Base-by-base conservation (phyloP, 768 basidiomycete species). In the Baorangia bicolor region DNA sequence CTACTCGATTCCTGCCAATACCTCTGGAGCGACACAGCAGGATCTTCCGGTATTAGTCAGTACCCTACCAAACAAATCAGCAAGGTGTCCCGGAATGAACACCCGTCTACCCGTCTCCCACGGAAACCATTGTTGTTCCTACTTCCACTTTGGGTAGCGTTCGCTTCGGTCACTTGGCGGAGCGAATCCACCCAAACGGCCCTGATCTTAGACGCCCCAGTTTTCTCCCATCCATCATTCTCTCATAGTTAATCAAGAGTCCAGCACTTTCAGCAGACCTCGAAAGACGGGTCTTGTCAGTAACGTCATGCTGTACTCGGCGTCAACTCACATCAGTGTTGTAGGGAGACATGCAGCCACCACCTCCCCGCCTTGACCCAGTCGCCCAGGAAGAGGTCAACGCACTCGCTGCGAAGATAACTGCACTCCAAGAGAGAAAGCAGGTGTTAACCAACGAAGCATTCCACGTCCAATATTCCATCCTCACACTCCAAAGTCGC, bases 401-500 rank as follows among this genome's bases (percentile, higher is more conserved):
- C 23, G 44, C 49, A 0, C 71, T 71, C 23, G 53, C 61, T 0
- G 59, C 58, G 11, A 43, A 53, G 53, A 67, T 71, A 49, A 43
- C 54, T 2, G 44, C 40, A 7, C 57, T 71, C 13, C 57, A 73
- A 59, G 62, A 51, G 43, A 53, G 59, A 49, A 69, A 58, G 35
- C 61, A 62, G 27, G 60, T 34, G 1, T 40, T 71, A 30, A 53
- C 62, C 2, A 58, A 58, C 11, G 65, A 73, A 40, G 62, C 67
- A 0, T 69, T 62, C 51, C 55, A 58, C 2, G 63, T 71, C 43
- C 63, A 71, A 31, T 55, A 57, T 34, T 63, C 69, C 35, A 69
- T 71, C 45, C 65, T 63, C 47, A 57, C 48, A 5, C 64, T 73
- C 41, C 69, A 71, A 49, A 68, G 69, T 43, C 69, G 69, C 51